phyloP scores from a whole-genome alignment of 2,329 filamentous ascomycete genomes.

The Penicillium aurantiogriseum region DNA sequence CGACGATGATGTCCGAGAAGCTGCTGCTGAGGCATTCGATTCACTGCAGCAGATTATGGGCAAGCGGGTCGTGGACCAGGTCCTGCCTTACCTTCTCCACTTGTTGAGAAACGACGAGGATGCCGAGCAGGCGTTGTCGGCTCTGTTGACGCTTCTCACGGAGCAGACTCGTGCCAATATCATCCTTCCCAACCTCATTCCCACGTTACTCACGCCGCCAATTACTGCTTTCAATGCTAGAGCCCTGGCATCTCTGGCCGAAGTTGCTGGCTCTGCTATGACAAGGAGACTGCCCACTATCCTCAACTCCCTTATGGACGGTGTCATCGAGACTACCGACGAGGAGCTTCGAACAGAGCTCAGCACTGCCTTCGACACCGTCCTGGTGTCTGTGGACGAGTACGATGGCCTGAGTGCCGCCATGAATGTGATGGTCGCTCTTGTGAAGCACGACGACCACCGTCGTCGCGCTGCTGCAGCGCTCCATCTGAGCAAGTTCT shows the following conservation, averaged over 20 bases:
- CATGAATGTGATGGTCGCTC: slow-evolving; percentile 86
- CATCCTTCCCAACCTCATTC: slow-evolving; percentile 92
- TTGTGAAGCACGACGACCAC: slow-evolving; percentile 93
- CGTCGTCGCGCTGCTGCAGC: slow-evolving; percentile 75
- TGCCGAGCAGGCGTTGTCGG: slow-evolving; percentile 88
- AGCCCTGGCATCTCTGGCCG: slow-evolving; percentile 85
- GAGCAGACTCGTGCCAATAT: slow-evolving; percentile 93
- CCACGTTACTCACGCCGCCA: slow-evolving; percentile 83
- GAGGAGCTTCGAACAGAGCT: slow-evolving; percentile 72
- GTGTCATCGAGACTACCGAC: slow-evolving; percentile 72
- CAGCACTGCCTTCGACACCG: slow-evolving; percentile 77
- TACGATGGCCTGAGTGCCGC: slow-evolving; percentile 92
- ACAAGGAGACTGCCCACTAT: slow-evolving; percentile 85
- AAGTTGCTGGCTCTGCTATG: slow-evolving; percentile 88
- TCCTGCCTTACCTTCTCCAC: slow-evolving; percentile 85
- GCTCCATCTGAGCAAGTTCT: slow-evolving; percentile 81
- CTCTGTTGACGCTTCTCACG: slow-evolving; percentile 88
- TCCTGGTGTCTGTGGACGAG: slow-evolving; percentile 90
- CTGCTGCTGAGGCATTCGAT: slow-evolving; percentile 95
- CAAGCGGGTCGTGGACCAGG: slow-evolving; percentile 92
- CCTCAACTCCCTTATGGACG: slow-evolving; percentile 91
- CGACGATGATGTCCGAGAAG: slow-evolving; percentile 86
- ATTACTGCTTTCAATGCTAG: slow-evolving; percentile 94
- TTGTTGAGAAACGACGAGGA: slow-evolving; percentile 82
- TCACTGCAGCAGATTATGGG: slow-evolving; percentile 89